Conservation (phyloP, 495 filamentous ascomycete species). For the Bombardia bombarda region DNA sequence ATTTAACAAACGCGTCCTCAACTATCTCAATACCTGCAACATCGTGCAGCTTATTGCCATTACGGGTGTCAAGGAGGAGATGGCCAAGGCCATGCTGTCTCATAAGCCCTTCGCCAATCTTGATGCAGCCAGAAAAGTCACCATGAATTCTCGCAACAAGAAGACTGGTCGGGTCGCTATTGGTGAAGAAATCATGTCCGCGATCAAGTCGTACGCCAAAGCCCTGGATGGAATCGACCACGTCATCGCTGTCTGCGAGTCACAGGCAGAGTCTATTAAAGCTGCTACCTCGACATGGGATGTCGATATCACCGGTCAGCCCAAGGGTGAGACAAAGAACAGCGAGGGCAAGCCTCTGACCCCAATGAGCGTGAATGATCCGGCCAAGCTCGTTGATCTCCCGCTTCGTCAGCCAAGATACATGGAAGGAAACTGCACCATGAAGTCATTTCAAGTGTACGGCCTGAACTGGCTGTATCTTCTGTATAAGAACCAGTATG, state of each 20-base stretch:
- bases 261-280: constrained; percentile 58
- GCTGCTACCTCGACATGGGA: constrained; percentile 70
- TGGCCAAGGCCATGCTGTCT: constrained; percentile 55
- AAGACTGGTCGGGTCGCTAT: constrained; percentile 27
- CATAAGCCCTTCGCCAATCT: constrained; percentile 62
- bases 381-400: constrained; percentile 15
- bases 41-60: constrained; percentile 68
- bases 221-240: constrained; percentile 61
- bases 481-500: constrained; percentile 66
- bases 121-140: constrained; percentile 54
- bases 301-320: constrained; percentile 58
- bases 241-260: constrained; percentile 65
- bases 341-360: constrained; percentile 22
- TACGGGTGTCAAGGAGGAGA: constrained; percentile 58
- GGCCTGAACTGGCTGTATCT: constrained; percentile 90
- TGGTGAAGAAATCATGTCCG: constrained; percentile 32
- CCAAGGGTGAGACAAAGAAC: constrained; percentile 11
- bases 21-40: constrained; percentile 76
- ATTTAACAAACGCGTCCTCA: constrained; percentile 47
- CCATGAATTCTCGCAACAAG: constrained; percentile 26
- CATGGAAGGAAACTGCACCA: constrained; percentile 58
- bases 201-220: constrained; percentile 21
- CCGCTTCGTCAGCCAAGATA: constrained; percentile 54
- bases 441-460: constrained; percentile 92
- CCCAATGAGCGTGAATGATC: constrained; percentile 17